Percentiles rank a stretch among this genome's conserved stretches.
Evolutionary conservation across 2,329 filamentous ascomycete genomes (phyloP).

Genomic region (Chaetomiaceae sp.): DNA sequence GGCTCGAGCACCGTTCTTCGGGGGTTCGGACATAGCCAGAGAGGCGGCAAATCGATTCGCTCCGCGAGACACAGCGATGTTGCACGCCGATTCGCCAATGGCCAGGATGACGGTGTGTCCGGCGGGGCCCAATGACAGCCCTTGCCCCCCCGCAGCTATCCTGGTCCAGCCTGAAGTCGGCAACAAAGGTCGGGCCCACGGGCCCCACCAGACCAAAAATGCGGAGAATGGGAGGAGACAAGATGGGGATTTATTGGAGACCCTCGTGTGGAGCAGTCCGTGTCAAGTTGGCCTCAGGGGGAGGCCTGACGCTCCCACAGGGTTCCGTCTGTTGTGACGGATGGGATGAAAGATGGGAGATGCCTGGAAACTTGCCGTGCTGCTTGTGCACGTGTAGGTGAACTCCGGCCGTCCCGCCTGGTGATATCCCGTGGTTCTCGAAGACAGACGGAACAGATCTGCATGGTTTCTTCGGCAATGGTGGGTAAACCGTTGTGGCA

Average conservation of each 20-base stretch:
- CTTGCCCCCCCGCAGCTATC: conserved; percentile 15
- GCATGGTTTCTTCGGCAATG: conserved; percentile 3
- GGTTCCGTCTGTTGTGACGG: too few relatives aligned
- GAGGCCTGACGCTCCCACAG: too few relatives aligned
- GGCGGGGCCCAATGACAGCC: not conserved
- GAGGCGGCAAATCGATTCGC: conserved; percentile 17
- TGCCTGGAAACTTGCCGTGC: too few relatives aligned
- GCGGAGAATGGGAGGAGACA: conserved; percentile 15
- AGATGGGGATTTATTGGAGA: not conserved
- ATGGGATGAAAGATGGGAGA: too few relatives aligned
- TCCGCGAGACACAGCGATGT: not conserved
- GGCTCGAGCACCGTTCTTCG: not conserved
- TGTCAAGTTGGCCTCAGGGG: not conserved
- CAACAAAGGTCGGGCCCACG: conserved; percentile 4
- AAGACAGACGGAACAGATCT: conserved; percentile 7
- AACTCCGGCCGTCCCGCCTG: not conserved
- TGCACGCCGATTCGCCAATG: conserved; percentile 21
- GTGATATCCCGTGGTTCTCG: conserved; percentile 12
- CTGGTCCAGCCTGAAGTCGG: conserved; percentile 14
- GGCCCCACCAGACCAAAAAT: conserved; percentile 13
- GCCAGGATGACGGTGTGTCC: not conserved
- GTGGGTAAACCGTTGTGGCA: conserved; percentile 1
- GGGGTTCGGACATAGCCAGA: conserved; percentile 17
- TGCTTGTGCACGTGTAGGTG: not conserved
- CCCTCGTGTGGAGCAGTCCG: not conserved